Conservation (phyloP, 495 filamentous ascomycete genomes). For the Lasiosphaeriaceae sp. region DNA sequence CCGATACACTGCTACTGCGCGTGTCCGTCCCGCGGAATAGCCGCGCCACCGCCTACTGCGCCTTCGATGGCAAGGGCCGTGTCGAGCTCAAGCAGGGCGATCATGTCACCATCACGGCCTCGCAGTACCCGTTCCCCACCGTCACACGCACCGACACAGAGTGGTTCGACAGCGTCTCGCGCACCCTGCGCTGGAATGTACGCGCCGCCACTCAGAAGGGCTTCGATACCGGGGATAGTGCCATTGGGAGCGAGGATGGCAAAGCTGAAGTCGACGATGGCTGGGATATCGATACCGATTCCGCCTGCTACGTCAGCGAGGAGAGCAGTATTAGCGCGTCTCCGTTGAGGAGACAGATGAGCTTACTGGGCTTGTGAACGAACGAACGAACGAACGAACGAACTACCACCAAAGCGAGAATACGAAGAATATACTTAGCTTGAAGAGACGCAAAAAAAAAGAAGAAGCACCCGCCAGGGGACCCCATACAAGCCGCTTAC, state of each 20-base stretch:
- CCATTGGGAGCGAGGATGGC: constrained; percentile 26
- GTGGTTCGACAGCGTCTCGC: constrained; percentile 91
- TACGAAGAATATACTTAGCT: neutral
- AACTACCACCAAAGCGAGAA: neutral
- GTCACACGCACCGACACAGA: constrained; percentile 76
- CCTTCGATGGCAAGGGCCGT: constrained; percentile 93
- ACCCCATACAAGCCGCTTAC: too few relatives aligned
- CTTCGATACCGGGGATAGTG: constrained; percentile 51
- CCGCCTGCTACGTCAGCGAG: constrained; percentile 60
- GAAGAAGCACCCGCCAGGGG: too few relatives aligned
- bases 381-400: neutral
- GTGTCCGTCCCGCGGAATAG: constrained; percentile 79
- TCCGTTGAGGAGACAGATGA: constrained; percentile 66
- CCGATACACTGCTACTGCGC: constrained; percentile 84
- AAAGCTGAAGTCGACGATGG: constrained; percentile 51
- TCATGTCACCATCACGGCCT: constrained; percentile 89
- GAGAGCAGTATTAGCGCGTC: constrained; percentile 57
- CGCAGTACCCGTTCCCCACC: constrained; percentile 92
- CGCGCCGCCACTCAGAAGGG: constrained; percentile 81
- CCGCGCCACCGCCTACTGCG: constrained; percentile 88
- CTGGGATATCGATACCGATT: constrained; percentile 87
- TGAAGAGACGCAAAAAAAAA: too few relatives aligned
- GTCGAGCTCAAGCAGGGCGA: constrained; percentile 89
- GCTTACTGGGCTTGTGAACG: constrained; percentile 49
- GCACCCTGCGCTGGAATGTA: constrained; percentile 90